phyloP scores from a whole-genome alignment of 2,329 filamentous ascomycete species.

The Pyricularia sp. region DNA sequence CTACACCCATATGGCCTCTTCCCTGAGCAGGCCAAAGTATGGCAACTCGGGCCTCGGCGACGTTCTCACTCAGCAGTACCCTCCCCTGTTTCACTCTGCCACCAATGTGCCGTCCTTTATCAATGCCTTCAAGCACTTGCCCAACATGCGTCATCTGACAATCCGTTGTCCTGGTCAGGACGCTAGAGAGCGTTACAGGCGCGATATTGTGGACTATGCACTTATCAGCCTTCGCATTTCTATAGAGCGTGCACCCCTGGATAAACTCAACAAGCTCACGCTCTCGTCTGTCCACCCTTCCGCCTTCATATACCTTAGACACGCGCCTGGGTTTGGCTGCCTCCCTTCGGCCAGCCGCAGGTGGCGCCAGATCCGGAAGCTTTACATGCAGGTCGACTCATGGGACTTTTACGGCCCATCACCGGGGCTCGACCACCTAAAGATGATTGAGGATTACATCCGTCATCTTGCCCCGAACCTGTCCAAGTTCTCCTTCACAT shows the following conservation, averaged over 20 bases:
- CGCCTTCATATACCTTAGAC: slow-evolving; percentile 69
- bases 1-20: slow-evolving; percentile 55
- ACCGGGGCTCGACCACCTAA: slow-evolving; percentile 60
- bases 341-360: slow-evolving; percentile 61
- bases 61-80: slow-evolving; percentile 77
- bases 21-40: slow-evolving; percentile 63
- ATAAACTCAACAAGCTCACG: slow-evolving; percentile 58
- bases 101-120: slow-evolving; percentile 83
- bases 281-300: slow-evolving; percentile 66
- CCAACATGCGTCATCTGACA: slow-evolving; percentile 63
- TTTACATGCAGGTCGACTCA: slow-evolving; percentile 63
- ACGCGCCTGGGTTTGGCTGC: slow-evolving; percentile 63
- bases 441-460: slow-evolving; percentile 75
- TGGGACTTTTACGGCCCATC: slow-evolving; percentile 54
- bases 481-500: slow-evolving; percentile 66
- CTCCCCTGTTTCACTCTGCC: slow-evolving; percentile 79
- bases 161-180: slow-evolving; percentile 69
- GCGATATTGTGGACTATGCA: slow-evolving; percentile 77
- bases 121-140: slow-evolving; percentile 58
- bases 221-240: slow-evolving; percentile 81
- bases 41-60: slow-evolving; percentile 71
- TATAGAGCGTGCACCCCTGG: slow-evolving; percentile 62
- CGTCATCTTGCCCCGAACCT: slow-evolving; percentile 57
- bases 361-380: slow-evolving; percentile 69
- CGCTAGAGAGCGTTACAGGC: slow-evolving; percentile 59